These are phyloP conservation scores for Pythium scleroteichum DNA, from an alignment of 352 stramenopile genomes.

Conservation along the genomic window DNA sequence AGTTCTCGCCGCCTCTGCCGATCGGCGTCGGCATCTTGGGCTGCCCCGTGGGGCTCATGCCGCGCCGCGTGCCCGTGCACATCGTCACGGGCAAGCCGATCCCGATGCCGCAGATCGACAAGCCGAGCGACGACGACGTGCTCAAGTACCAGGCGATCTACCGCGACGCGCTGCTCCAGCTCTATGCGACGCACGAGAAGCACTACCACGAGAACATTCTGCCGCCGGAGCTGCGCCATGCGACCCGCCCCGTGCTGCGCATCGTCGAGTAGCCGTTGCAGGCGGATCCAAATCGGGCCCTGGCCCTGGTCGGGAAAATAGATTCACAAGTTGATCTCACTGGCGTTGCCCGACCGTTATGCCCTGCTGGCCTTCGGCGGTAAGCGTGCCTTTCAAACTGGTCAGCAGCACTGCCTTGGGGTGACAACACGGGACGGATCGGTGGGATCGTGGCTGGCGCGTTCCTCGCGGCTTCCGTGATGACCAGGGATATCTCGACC, in stretches of 20 bases:
- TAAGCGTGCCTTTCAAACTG: too few species aligned
- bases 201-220: slow-evolving; percentile 45
- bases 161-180: slow-evolving; percentile 37
- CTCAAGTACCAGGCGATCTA: slow-evolving; percentile 51
- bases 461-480: too few species aligned
- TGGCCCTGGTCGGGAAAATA: too few species aligned
- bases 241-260: slow-evolving; percentile 28
- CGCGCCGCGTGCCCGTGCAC: slow-evolving; percentile 35
- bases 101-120: slow-evolving; percentile 37
- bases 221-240: slow-evolving; percentile 29
- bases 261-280: slow-evolving; percentile 33
- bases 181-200: slow-evolving; percentile 53
- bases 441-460: too few species aligned
- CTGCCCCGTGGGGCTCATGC: slow-evolving; percentile 36
- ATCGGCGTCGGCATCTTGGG: slow-evolving; percentile 34
- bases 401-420: too few species aligned
- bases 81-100: slow-evolving; percentile 49
- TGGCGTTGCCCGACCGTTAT: too few species aligned
- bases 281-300: too few species aligned
- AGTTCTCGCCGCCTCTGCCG: slow-evolving; percentile 43
- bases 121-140: slow-evolving; percentile 45
- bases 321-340: too few species aligned
- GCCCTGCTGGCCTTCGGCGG: too few species aligned
- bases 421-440: too few species aligned
- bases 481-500: too few species aligned